Evolutionary conservation across 1,284 basidiomycete species (phyloP), one percentile per base, ranked within the genome.

Genomic region (Cryptococcus floricola): DNA sequence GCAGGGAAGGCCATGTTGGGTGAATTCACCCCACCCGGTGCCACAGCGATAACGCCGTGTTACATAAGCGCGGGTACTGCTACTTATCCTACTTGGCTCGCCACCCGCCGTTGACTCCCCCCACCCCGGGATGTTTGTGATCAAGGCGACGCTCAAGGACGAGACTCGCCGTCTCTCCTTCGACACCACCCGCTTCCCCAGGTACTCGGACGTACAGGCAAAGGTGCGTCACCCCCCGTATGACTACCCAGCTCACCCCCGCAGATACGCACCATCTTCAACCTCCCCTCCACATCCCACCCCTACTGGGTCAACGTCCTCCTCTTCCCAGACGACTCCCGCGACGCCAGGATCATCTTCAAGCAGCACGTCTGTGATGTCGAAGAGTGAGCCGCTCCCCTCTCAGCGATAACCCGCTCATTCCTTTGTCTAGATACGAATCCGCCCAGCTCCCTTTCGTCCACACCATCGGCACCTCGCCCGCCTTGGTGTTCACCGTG

Each of bases 331-430:
- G 68, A 74, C 55, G 74, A 74, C 48, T 59, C 64, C 2, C 62
- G 66, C 46, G 61, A 67, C 12, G 67, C 73, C 3, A 62, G 71
- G 27, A 71, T 73, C 63, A 75, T 73, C 69, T 77, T 77, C 64
- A 71, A 75, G 71, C 64, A 71, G 58, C 76, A 77, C 62, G 68
- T 77, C 31, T 77, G 76, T 55, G 73, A 74, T 53, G 63, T 66
- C 13, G 48, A 59, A 23, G 76, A 77, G 76, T 77, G 53, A 70
- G 76, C 51, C 51, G 52, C 43, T 28, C 38, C 49, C n/a, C 41
- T 47, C 39, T 8, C 41, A 23, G 39, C 39, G 25, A 25, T 39
- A 37, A 41, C 47, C 25, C 39, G 14, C 44, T 19, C 16, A 51
- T 50, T 41, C 10, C 31, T 45, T 34, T 41, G 16, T 28, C 13